Percentiles rank a stretch among this genome's conserved stretches.
Evolutionary conservation across 2,329 filamentous ascomycete species (phyloP).

Genomic region (Penicillium sp.): DNA sequence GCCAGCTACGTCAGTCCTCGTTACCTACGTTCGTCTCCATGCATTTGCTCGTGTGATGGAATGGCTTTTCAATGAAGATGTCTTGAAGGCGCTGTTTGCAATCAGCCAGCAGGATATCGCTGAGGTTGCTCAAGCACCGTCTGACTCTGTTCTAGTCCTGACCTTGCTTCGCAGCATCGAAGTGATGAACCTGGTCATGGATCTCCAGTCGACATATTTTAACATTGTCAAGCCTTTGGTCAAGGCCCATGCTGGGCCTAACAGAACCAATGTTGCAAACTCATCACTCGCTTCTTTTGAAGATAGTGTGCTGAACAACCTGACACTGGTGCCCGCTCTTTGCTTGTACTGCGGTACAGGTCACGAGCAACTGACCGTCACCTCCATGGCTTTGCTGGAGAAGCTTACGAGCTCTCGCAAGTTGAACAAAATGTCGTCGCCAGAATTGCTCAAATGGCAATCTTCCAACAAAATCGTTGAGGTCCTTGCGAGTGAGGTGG

Average conservation of each 20-base stretch:
- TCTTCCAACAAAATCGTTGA: constrained; percentile 81
- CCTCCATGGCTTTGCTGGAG: constrained; percentile 75
- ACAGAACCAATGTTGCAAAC: constrained; percentile 62
- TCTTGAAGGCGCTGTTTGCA: constrained; percentile 72
- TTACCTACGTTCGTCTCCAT: constrained; percentile 78
- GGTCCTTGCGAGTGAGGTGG: constrained; percentile 75
- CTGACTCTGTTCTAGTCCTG: constrained; percentile 75
- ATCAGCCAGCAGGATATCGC: constrained; percentile 71
- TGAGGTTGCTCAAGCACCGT: constrained; percentile 66
- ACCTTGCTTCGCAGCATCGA: constrained; percentile 76
- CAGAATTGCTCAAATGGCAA: constrained; percentile 57
- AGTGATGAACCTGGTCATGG: constrained; percentile 75
- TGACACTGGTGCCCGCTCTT: constrained; percentile 73
- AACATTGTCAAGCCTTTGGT: constrained; percentile 79
- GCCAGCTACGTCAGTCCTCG: constrained; percentile 69
- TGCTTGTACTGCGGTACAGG: constrained; percentile 83
- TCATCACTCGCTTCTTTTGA: constrained; percentile 83
- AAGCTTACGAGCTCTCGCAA: constrained; percentile 80
- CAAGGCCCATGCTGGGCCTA: constrained; percentile 59
- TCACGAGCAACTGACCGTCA: constrained; percentile 73
- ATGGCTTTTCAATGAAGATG: constrained; percentile 93
- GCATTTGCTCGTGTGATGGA: constrained; percentile 95
- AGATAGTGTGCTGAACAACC: constrained; percentile 77
- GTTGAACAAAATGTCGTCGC: constrained; percentile 65
- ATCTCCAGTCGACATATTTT: constrained; percentile 85